A percentile compares a stretch with the other conserved stretches of the same genome.
Conservation (phyloP, 495 filamentous ascomycete species). For the Hyaloscypha variabilis region DNA sequence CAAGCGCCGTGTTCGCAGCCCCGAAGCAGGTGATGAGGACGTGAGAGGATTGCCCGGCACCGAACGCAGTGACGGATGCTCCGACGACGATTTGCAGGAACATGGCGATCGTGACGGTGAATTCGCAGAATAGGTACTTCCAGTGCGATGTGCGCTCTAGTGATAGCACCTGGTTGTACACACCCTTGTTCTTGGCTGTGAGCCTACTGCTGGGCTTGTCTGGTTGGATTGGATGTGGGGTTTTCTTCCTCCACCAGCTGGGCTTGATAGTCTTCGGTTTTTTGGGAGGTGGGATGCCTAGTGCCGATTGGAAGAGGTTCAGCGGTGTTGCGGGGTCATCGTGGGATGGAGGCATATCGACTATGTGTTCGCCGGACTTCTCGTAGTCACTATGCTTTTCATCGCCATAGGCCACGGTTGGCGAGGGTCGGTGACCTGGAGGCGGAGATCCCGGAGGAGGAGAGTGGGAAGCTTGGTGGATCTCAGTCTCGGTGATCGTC, state of each 20-base stretch:
- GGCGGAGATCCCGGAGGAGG: background rate
- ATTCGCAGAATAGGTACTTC: slow-evolving; percentile 22
- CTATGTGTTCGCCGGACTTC: too few species aligned
- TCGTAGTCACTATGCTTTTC: background rate
- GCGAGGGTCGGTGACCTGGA: background rate
- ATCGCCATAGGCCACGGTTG: background rate
- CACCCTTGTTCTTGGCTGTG: slow-evolving; percentile 20
- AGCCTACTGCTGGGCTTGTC: slow-evolving; percentile 17
- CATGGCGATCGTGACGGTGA: slow-evolving; percentile 18
- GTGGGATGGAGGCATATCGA: background rate
- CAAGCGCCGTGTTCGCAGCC: slow-evolving; percentile 38
- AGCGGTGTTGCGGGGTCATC: background rate
- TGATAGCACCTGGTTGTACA: slow-evolving; percentile 22
- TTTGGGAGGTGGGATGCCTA: slow-evolving; percentile 19
- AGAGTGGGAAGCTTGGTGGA: slow-evolving; percentile 1
- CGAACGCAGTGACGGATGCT: slow-evolving; percentile 36
- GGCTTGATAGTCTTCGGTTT: slow-evolving; percentile 4
- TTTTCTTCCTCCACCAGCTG: slow-evolving; percentile 10
- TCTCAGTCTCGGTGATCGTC: background rate
- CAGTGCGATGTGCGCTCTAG: slow-evolving; percentile 6
- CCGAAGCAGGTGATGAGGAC: slow-evolving; percentile 34
- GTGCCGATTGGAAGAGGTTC: slow-evolving; percentile 19
- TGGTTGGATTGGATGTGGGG: background rate
- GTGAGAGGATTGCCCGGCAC: slow-evolving; percentile 24
- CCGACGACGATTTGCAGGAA: slow-evolving; percentile 37